Base-by-base conservation (phyloP, 73 alveolate genomes). In the Durusdinium trenchii region DNA sequence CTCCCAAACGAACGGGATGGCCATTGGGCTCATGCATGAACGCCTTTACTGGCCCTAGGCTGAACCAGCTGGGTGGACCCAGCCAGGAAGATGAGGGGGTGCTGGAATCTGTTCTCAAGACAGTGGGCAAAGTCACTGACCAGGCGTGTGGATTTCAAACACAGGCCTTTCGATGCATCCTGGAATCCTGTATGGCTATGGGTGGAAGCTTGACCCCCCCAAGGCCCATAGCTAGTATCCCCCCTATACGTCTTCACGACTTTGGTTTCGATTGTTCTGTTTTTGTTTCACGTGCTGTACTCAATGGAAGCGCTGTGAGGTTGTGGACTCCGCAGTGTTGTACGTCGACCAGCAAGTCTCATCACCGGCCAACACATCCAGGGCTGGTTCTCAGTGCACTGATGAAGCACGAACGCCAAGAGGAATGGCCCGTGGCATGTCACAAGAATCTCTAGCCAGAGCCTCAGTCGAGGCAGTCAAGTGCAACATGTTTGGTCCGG, bases 111-210 rank as follows among this genome's bases (percentile, higher is more conserved):
- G 82, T 91, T 47, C 60, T 91, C 79, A 91, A 91, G 61, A 67
- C 76, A 16, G 98, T 91, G 57, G 98, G 98, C 42, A 91, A 91
- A 36, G 98, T 81, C 52, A 91, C 98, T 6, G 98, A 91, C n/a
- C 98, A 91, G 98, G 98, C 78, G 43, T 14, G 85, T 23, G 14
- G 36, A 5, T 5, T 23, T 23, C 78, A 5, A 64, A 54, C 64
- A 9, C 20, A 12, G 20, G 20, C 20, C 20, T 20, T 54, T 12
- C 9, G 28, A 9, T 54, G 28, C 20, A 9, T 54, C 9, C 64
- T 64, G 43, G 40, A 30, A 40, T 35, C 14, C 43, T 40, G 7
- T 20, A 35, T 64, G 35, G 5, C 43, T 35, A 14, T 64, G 35
- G 43, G 6, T 40, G 40, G 36, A 20, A 20, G 14, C 43, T 40